Evolutionary conservation across 805 yeast genomes (phyloP).

Genomic region (Kazachstania bromeliacearum): DNA sequence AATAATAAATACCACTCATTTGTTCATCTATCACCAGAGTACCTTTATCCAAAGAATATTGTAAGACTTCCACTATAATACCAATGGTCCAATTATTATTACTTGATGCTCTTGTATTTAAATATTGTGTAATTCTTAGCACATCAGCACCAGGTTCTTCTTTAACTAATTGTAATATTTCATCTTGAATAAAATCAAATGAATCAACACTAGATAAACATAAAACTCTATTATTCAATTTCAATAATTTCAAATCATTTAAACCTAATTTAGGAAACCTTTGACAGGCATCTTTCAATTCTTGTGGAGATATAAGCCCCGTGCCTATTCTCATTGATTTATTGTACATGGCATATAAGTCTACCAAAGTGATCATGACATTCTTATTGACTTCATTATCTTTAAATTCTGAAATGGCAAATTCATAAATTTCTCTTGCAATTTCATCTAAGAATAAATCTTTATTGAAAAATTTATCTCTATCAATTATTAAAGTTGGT

Average conservation of each 20-base stretch:
- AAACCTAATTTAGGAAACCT: constrained; percentile 47
- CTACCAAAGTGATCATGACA: constrained; percentile 43
- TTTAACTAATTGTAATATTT: constrained; percentile 20
- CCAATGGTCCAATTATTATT: constrained; percentile 55
- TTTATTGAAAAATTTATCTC: constrained; percentile 30
- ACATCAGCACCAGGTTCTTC: constrained; percentile 24
- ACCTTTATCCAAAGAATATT: constrained; percentile 48
- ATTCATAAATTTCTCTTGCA: constrained; percentile 73
- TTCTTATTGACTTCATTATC: constrained; percentile 38
- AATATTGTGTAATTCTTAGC: constrained; percentile 17
- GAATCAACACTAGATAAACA: constrained; percentile 27
- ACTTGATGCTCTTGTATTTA: constrained; percentile 14
- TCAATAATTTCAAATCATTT: constrained; percentile 32
- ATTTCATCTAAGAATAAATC: constrained; percentile 51
- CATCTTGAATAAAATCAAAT: constrained; percentile 22
- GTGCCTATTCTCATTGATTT: constrained; percentile 55
- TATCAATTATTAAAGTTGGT: constrained; percentile 25
- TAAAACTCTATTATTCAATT: constrained; percentile 30
- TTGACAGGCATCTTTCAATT: constrained; percentile 52
- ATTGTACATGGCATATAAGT: constrained; percentile 55
- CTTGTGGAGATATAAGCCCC: constrained; percentile 60
- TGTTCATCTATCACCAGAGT: constrained; percentile 57
- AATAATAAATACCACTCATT: constrained; percentile 56
- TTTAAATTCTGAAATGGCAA: constrained; percentile 36
- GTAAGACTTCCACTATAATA: constrained; percentile 56